phyloP scores from a whole-genome alignment of 2,329 filamentous ascomycete species.

The Ascocoryne sarcoides region DNA sequence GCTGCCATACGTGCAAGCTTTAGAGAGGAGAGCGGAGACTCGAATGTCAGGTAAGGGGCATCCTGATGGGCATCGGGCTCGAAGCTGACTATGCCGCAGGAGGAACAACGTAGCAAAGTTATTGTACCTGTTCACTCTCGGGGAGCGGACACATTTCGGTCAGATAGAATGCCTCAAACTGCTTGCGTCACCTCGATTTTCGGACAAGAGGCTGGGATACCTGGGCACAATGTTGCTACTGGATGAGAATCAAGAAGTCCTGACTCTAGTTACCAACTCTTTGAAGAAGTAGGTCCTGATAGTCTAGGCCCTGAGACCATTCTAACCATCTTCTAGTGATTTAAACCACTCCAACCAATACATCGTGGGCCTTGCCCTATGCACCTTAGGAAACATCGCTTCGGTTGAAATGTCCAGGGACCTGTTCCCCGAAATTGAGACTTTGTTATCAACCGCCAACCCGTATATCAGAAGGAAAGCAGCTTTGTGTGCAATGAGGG shows the following conservation, averaged over 20 bases:
- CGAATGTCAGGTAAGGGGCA: conserved; percentile 66
- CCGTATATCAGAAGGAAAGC: conserved; percentile 98
- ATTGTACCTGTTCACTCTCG: conserved; percentile 94
- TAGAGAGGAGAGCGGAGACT: conserved; percentile 90
- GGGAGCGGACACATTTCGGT: conserved; percentile 95
- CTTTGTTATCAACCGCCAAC: conserved; percentile 82
- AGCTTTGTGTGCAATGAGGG: conserved; percentile 96
- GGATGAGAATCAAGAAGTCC: conserved; percentile 96
- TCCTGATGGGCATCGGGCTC: conserved; percentile 1
- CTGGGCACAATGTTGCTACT: conserved; percentile 91
- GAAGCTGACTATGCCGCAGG: conserved; percentile 39
- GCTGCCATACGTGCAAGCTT: conserved; percentile 96
- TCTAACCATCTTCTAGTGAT: conserved; percentile 50
- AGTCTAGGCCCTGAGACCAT: background rate
- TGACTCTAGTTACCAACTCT: conserved; percentile 96
- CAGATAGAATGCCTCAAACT: conserved; percentile 99
- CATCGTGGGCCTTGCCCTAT: conserved; percentile 90
- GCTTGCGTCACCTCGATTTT: conserved; percentile 90
- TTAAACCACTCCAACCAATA: conserved; percentile 97
- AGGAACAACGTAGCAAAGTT: conserved; percentile 99
- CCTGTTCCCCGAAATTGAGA: conserved; percentile 92
- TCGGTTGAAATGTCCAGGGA: conserved; percentile 98
- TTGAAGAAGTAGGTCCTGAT: conserved; percentile 70
- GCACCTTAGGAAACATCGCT: conserved; percentile 94
- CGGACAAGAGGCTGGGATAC: conserved; percentile 93